Evolutionary conservation across 1,284 basidiomycete species (phyloP).

Genomic region (Fomitopsis palustris): DNA sequence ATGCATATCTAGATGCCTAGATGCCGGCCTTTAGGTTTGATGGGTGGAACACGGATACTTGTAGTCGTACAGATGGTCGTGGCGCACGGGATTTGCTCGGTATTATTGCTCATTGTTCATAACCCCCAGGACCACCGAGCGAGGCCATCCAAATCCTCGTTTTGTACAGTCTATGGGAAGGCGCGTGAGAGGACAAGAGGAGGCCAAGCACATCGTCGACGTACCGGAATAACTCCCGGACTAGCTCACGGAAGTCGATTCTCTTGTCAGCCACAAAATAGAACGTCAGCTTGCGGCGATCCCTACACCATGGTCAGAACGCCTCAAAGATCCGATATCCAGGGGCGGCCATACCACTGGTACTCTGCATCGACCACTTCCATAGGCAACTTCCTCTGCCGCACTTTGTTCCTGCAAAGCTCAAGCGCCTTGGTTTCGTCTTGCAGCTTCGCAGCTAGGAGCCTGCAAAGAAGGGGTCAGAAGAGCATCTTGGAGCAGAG

Average conservation of each 20-base stretch:
- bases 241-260: slow-evolving; percentile 96
- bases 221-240: slow-evolving; percentile 86
- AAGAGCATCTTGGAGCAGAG: neutral
- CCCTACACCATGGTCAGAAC: slow-evolving; percentile 47
- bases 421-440: slow-evolving; percentile 93
- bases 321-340: neutral
- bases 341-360: slow-evolving; percentile 78
- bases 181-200: neutral
- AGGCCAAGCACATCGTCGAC: slow-evolving; percentile 14
- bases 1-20: slow-evolving; percentile 14
- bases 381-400: slow-evolving; percentile 94
- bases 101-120: slow-evolving; percentile 21
- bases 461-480: slow-evolving; percentile 36
- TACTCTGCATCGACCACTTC: slow-evolving; percentile 97
- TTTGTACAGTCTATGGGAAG: slow-evolving; percentile 58
- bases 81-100: neutral
- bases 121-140: slow-evolving; percentile 29
- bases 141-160: slow-evolving; percentile 81
- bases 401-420: slow-evolving; percentile 88
- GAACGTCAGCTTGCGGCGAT: slow-evolving; percentile 95
- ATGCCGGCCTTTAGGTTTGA: slow-evolving; percentile 2
- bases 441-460: slow-evolving; percentile 76
- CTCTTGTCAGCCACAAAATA: slow-evolving; percentile 96
- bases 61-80: neutral
- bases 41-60: neutral